A percentile compares a stretch with the other conserved stretches of the same genome.
phyloP scores from a whole-genome alignment of 768 basidiomycete genomes.

The Gymnopilus junonius region DNA sequence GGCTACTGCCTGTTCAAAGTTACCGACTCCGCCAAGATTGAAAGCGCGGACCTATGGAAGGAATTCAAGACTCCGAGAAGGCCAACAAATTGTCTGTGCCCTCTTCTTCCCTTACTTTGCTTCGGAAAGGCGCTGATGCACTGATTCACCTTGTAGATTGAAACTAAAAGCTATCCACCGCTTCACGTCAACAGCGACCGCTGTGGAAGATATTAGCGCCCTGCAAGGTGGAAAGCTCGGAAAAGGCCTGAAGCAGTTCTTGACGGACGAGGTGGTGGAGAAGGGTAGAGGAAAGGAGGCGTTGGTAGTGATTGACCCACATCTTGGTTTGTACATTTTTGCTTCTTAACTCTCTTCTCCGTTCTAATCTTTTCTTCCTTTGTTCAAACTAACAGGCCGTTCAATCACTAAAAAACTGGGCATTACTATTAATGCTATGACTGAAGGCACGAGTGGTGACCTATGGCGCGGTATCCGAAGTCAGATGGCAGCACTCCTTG shows the following conservation, averaged over 20 bases:
- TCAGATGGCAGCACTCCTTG: conserved; percentile 85
- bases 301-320: conserved; percentile 86
- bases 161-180: conserved; percentile 96
- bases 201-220: conserved; percentile 95
- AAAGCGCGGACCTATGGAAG: conserved; percentile 85
- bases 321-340: conserved; percentile 68
- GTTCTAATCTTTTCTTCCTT: neutral
- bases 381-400: conserved; percentile 50
- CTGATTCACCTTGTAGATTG: conserved; percentile 56
- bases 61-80: conserved; percentile 90
- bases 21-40: conserved; percentile 85
- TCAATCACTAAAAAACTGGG: conserved; percentile 94
- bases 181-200: conserved; percentile 94
- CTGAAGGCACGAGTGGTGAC: conserved; percentile 60
- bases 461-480: conserved; percentile 95
- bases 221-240: conserved; percentile 92
- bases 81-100: conserved; percentile 87
- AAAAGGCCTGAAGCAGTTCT: conserved; percentile 91
- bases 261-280: conserved; percentile 82
- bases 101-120: neutral
- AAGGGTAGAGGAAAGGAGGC: conserved; percentile 91
- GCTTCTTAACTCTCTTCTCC: neutral
- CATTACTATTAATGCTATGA: conserved; percentile 77
- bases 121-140: conserved; percentile 6
- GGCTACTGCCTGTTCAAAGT: conserved; percentile 99